Conservation (phyloP, 495 filamentous ascomycete genomes). For the Talaromyces thailandensis region DNA sequence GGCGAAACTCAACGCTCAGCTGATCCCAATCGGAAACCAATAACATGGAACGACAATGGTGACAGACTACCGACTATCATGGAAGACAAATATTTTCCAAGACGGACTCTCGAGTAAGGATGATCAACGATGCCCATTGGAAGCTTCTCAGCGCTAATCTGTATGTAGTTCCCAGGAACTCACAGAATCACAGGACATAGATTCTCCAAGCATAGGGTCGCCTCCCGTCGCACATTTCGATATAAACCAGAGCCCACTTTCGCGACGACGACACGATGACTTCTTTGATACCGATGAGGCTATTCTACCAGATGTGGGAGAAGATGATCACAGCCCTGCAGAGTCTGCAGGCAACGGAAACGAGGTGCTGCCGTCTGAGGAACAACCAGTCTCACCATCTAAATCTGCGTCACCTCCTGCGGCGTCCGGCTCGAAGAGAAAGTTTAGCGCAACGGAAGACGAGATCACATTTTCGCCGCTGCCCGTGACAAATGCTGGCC, state of each 20-base stretch:
- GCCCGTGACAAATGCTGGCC: slow-evolving; percentile 11
- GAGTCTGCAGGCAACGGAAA: neutral
- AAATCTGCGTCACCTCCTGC: slow-evolving; percentile 8
- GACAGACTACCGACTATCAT: slow-evolving; percentile 71
- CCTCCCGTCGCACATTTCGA: slow-evolving; percentile 12
- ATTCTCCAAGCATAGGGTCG: slow-evolving; percentile 57
- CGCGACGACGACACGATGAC: neutral
- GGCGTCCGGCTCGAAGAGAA: slow-evolving; percentile 51
- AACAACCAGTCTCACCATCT: neutral
- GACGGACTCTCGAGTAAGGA: slow-evolving; percentile 65
- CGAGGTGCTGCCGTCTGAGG: neutral
- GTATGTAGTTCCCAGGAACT: neutral
- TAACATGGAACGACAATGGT: slow-evolving; percentile 31
- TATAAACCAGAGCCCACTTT: slow-evolving; percentile 3
- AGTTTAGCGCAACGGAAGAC: slow-evolving; percentile 49
- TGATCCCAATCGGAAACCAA: neutral
- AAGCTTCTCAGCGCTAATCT: neutral
- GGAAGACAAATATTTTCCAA: slow-evolving; percentile 71
- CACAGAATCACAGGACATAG: slow-evolving; percentile 16
- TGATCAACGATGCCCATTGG: neutral
- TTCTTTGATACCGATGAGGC: neutral
- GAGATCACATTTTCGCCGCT: slow-evolving; percentile 18
- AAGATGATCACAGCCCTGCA: neutral
- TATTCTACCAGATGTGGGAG: neutral
- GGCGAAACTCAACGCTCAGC: neutral